Evolutionary conservation across 2,329 filamentous ascomycete species (phyloP).

Genomic region (Xylaria sp.): DNA sequence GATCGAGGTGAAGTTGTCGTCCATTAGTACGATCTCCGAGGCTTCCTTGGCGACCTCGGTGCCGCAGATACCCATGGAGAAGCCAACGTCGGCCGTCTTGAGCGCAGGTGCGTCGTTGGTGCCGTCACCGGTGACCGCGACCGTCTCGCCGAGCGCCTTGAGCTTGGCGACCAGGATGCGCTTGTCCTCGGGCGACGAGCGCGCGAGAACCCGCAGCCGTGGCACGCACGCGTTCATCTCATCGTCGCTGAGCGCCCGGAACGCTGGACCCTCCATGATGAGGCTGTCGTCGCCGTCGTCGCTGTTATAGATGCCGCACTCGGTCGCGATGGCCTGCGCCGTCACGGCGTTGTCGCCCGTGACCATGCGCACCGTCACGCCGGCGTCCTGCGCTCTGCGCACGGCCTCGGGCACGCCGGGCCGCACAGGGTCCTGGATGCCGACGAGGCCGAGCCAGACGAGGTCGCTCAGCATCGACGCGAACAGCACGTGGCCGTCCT

Average conservation of each 20-base stretch:
- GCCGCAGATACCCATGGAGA: slow-evolving; percentile 69
- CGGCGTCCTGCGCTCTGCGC: slow-evolving; percentile 66
- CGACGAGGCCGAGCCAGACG: slow-evolving; percentile 72
- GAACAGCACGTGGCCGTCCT: slow-evolving; percentile 63
- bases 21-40: slow-evolving; percentile 68
- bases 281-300: too few relatives aligned
- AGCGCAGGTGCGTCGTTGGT: slow-evolving; percentile 69
- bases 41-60: slow-evolving; percentile 71
- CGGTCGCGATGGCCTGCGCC: slow-evolving; percentile 71
- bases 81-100: slow-evolving; percentile 68
- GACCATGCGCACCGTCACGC: slow-evolving; percentile 75
- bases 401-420: slow-evolving; percentile 70
- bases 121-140: slow-evolving; percentile 67
- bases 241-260: slow-evolving; percentile 61
- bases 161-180: slow-evolving; percentile 63
- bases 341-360: slow-evolving; percentile 75
- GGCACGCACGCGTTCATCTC: slow-evolving; percentile 63
- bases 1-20: slow-evolving; percentile 69
- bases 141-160: slow-evolving; percentile 64
- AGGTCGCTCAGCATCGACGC: slow-evolving; percentile 70
- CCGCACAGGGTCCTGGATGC: slow-evolving; percentile 75
- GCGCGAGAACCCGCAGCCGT: slow-evolving; percentile 63
- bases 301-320: slow-evolving; percentile 74
- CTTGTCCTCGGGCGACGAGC: slow-evolving; percentile 70
- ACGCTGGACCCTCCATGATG: slow-evolving; percentile 70